A percentile compares a stretch with the other conserved stretches of the same genome.
These are phyloP conservation scores for Colletotrichum melonis DNA, from an alignment of 2,329 filamentous ascomycete genomes.

Conservation along the genomic window DNA sequence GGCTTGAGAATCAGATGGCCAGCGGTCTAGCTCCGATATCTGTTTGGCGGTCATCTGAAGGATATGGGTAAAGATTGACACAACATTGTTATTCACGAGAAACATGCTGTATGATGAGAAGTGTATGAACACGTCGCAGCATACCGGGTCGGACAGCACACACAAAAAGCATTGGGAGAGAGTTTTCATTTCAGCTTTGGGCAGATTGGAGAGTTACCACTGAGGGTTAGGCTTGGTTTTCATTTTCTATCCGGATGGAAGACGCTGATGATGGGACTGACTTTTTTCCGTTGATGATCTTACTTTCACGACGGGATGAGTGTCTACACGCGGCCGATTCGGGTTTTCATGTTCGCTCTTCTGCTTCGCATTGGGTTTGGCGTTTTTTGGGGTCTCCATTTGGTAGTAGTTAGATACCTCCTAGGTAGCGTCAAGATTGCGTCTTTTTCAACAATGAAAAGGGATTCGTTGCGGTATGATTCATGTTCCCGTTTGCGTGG, in stretches of 20 bases:
- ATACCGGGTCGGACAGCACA: slow-evolving; percentile 35
- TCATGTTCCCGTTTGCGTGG: background rate
- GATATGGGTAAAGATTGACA: background rate
- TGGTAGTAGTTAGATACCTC: slow-evolving; percentile 31
- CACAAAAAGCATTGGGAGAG: slow-evolving; percentile 34
- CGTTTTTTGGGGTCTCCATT: slow-evolving; percentile 12
- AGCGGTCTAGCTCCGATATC: slow-evolving; percentile 44
- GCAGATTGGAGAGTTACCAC: slow-evolving; percentile 14
- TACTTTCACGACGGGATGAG: slow-evolving; percentile 31
- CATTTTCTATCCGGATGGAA: background rate
- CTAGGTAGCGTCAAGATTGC: slow-evolving; percentile 29
- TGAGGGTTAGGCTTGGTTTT: slow-evolving; percentile 2
- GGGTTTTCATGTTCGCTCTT: slow-evolving; percentile 1
- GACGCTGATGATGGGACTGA: slow-evolving; percentile 5
- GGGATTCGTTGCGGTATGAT: background rate
- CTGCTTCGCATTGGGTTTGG: slow-evolving; percentile 24
- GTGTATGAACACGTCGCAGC: slow-evolving; percentile 35
- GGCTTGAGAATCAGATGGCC: slow-evolving; percentile 81
- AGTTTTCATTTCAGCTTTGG: slow-evolving; percentile 18
- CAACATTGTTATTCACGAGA: slow-evolving; percentile 29
- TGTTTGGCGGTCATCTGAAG: background rate
- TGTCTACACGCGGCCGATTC: slow-evolving; percentile 29
- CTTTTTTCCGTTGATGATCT: slow-evolving; percentile 8
- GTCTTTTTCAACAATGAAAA: slow-evolving; percentile 3
- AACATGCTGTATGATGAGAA: slow-evolving; percentile 34